Evolutionary conservation across 768 basidiomycete genomes (phyloP).

Genomic region (Serendipita vermifera): DNA sequence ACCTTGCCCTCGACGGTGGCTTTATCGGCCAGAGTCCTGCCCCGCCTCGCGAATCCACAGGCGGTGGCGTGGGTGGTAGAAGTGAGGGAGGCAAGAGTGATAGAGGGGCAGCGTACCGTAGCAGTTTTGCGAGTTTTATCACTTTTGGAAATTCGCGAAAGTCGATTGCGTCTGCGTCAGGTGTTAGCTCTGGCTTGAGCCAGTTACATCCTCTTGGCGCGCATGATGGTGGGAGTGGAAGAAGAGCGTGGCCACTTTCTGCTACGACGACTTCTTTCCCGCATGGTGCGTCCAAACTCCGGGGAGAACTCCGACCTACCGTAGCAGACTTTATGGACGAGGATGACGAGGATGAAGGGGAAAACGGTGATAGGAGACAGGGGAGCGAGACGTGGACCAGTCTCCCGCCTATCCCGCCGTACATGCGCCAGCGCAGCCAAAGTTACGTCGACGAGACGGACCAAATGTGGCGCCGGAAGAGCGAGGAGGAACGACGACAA

Average conservation of each 20-base stretch:
- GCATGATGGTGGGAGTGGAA: too few relatives aligned
- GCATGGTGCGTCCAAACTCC: conserved; percentile 5
- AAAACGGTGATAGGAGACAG: too few relatives aligned
- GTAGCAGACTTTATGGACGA: too few relatives aligned
- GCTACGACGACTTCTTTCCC: background rate
- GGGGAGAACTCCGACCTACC: too few relatives aligned
- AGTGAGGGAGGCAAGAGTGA: background rate
- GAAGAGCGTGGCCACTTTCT: background rate
- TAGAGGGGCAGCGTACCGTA: background rate
- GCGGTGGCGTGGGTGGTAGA: too few relatives aligned
- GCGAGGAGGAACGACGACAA: background rate
- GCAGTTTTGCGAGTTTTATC: conserved; percentile 6
- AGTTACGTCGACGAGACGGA: conserved; percentile 5
- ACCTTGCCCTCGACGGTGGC: background rate
- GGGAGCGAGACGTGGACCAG: too few relatives aligned
- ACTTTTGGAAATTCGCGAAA: conserved; percentile 6
- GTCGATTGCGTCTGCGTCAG: background rate
- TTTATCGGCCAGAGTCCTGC: conserved; percentile 8
- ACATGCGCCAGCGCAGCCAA: conserved; percentile 1
- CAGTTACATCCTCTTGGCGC: too few relatives aligned
- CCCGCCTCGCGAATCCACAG: background rate
- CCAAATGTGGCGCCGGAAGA: background rate
- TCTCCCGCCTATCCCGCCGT: background rate
- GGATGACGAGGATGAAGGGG: too few relatives aligned
- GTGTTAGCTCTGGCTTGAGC: too few relatives aligned